Percentiles rank a stretch among this genome's conserved stretches.
Evolutionary conservation across 345 rosid species (phyloP).

Genomic region (Murraya koenigii): DNA sequence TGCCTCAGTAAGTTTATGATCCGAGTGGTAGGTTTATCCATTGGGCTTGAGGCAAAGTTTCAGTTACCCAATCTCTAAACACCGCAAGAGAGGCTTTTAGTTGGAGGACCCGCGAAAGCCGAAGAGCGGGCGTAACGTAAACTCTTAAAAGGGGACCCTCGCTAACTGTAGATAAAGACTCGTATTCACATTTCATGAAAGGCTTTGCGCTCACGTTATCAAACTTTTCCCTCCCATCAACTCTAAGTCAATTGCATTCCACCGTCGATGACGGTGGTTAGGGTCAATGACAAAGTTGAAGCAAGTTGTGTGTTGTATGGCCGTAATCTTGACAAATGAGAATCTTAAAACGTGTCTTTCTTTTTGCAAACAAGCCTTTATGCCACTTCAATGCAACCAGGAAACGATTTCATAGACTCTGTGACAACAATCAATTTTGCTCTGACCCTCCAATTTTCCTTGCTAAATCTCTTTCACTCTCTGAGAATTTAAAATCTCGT

Average conservation of each 20-base stretch:
- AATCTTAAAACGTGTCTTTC: background rate
- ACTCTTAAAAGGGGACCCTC: too few relatives aligned
- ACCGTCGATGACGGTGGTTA: background rate
- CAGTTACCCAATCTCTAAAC: too few relatives aligned
- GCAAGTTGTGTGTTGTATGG: background rate
- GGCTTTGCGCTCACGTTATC: background rate
- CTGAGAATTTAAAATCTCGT: constrained; percentile 12
- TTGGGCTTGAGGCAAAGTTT: too few relatives aligned
- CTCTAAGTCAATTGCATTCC: background rate
- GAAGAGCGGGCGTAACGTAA: too few relatives aligned
- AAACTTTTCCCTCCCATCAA: background rate
- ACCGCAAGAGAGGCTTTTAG: too few relatives aligned
- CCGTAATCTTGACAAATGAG: background rate
- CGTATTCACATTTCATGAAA: too few relatives aligned
- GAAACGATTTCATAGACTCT: background rate
- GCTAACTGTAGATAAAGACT: too few relatives aligned
- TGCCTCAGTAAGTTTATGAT: too few relatives aligned
- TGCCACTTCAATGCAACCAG: background rate
- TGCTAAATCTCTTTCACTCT: constrained; percentile 19
- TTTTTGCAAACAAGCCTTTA: background rate
- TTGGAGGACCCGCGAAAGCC: too few relatives aligned
- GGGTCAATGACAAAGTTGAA: background rate
- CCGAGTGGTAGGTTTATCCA: too few relatives aligned
- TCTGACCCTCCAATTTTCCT: constrained; percentile 12
- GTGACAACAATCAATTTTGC: background rate